Evolutionary conservation across 2,329 filamentous ascomycete species (phyloP), one percentile per base, ranked within the genome.

Genomic region (Cladobotryum protrusum): DNA sequence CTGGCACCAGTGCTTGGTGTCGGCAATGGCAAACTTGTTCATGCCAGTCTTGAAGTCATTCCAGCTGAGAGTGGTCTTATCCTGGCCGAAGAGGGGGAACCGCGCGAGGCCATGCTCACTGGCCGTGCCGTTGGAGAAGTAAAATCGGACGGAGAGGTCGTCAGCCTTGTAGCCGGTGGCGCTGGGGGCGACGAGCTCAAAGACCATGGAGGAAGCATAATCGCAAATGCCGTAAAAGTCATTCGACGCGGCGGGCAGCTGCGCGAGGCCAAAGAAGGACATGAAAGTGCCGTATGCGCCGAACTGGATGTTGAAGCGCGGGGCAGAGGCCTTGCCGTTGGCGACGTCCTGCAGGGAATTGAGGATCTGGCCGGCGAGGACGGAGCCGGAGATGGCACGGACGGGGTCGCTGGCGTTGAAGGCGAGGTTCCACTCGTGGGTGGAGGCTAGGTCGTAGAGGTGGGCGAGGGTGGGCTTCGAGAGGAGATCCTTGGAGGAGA

Each of bases 131-230:
- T 85, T 84, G 59, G 73, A 64, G 64, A 84, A 82, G 43, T 79
- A 69, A 70, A 84, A 84, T 57, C 81, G 78, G 15, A 85, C 79
- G 11, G 67, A 72, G 55, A 84, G 70, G 47, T 81, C 74, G 29
- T 72, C 58, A 32, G 45, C 37, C 51, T 59, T 55, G 11, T 82
- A 78, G 63, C 62, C 57, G 12, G 68, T 73, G 3, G 71, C 70
- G 77, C 77, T 67, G 56, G 79, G 79, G 50, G 79, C 80, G 48
- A 83, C 72, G 18, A 85, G 71, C 73, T 96, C 91, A 64, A 95
- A 91, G 5, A 76, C 76, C 79, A 95, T 89, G 56, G 82, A 82
- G 3, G 84, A 86, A 5, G 89, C 89, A 61, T 96, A 96, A 70
- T 90, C 85, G n/a, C 85, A 82, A 12, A 96, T 73, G 48, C 87